A percentile compares a stretch with the other conserved stretches of the same genome.
Evolutionary conservation across 306 rosid genomes (phyloP).

Genomic region (Alnus rubra): DNA sequence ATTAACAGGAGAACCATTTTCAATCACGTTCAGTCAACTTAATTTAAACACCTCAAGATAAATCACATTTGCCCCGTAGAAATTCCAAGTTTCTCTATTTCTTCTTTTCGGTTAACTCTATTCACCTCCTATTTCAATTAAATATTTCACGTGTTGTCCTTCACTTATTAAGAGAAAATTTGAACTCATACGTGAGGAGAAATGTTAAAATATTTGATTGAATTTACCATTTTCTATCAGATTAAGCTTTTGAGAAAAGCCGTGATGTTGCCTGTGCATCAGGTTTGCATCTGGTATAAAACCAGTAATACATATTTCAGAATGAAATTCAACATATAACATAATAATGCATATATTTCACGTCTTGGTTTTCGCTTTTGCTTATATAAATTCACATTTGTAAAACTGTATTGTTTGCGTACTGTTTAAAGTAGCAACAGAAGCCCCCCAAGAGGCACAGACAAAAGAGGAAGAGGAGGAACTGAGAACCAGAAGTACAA

Average conservation of each 20-base stretch:
- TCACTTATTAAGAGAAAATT: no score
- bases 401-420: constrained; percentile 27
- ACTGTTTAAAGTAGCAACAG: constrained; percentile 50
- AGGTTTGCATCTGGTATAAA: neutral
- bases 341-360: neutral
- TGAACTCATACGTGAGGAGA: no score
- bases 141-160: no score
- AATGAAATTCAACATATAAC: neutral
- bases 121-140: no score
- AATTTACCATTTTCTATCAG: no score
- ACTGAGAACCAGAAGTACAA: constrained; percentile 35
- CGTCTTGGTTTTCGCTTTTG: neutral
- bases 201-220: no score
- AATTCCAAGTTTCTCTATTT: constrained; percentile 17
- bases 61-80: constrained; percentile 37
- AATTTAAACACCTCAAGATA: constrained; percentile 24
- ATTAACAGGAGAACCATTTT: constrained; percentile 21
- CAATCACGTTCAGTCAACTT: constrained; percentile 31
- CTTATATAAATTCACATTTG: constrained; percentile 11
- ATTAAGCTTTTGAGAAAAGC: no score
- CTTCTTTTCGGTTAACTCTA: constrained; percentile 7
- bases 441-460: constrained; percentile 51
- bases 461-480: constrained; percentile 65
- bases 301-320: neutral
- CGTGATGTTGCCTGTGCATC: neutral